Evolutionary conservation across 2,329 filamentous ascomycete species (phyloP), one percentile per base, ranked within the genome.

Genomic region (Cladophialophora yegresii): DNA sequence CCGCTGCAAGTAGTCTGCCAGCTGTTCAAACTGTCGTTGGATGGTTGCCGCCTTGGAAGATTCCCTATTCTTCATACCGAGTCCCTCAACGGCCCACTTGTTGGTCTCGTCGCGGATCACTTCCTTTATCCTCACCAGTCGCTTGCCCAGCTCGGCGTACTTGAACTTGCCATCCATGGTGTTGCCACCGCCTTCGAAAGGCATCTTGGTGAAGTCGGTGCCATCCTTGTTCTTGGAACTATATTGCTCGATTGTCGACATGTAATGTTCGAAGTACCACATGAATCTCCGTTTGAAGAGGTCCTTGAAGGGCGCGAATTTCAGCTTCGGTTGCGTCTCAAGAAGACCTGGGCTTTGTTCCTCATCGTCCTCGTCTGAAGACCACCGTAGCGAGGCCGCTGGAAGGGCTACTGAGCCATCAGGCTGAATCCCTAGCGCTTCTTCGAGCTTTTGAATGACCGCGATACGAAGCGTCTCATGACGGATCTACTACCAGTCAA

Each of bases 181-280:
- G 74, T 98, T 99, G 65, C 81, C 85, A 0, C 75, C 73, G 49
- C 85, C 84, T 74, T 99, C 95, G 70, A 99, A 99, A 0, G 92
- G 91, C 91, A 96, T 96, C 57, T 84, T 84, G n/a, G 80, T 77
- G 72, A 99, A 98, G 0, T 75, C 67, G 43, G 85, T 79, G 2
- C 85, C 84, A 65, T 89, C 86, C 66, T 84, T 83, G 61, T 88
- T 85, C 70, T 90, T 86, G 28, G 80, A 76, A 32, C 79, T 76
- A 30, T 88, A 89, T 65, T 87, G 83, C 43, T 87, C 82, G 58
- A 96, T 87, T 1, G 89, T 84, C 3, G 84, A 80, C 23, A 95
- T 80, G 73, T 98, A 98, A 2, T 90, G 90, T 70, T 96, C 90
- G 75, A 91, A 96, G 78, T 98, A 98, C 95, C 95, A 98, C 13